phyloP scores from a whole-genome alignment of 2,329 filamentous ascomycete genomes.

The Claviceps paspali region DNA sequence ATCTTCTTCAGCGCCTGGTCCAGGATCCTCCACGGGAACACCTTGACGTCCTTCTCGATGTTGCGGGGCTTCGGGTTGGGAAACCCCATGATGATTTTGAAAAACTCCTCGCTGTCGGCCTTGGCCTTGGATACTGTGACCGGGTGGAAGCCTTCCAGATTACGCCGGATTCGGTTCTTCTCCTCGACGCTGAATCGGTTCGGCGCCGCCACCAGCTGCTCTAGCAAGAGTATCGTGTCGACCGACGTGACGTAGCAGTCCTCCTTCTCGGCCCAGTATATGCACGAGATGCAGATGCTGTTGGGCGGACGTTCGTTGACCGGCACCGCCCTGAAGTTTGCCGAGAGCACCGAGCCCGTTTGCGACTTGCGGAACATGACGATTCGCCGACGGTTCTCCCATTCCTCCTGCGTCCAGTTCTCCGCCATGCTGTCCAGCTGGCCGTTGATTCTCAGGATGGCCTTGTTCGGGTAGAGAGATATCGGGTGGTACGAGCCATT shows the following conservation, averaged over 20 bases:
- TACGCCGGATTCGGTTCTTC: slow-evolving; percentile 94
- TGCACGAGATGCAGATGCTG: slow-evolving; percentile 92
- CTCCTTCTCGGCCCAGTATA: slow-evolving; percentile 84
- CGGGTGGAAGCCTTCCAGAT: slow-evolving; percentile 86
- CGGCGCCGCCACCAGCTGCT: slow-evolving; percentile 63
- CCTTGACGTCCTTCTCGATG: slow-evolving; percentile 98
- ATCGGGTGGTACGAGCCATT: slow-evolving; percentile 56
- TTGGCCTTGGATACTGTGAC: slow-evolving; percentile 89
- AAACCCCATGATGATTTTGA: slow-evolving; percentile 98
- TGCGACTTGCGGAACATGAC: slow-evolving; percentile 81
- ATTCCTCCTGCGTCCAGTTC: slow-evolving; percentile 72
- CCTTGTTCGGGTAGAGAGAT: slow-evolving; percentile 69
- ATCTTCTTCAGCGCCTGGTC: slow-evolving; percentile 88
- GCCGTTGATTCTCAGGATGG: slow-evolving; percentile 68
- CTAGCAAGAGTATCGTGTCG: slow-evolving; percentile 88
- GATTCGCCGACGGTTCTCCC: slow-evolving; percentile 61
- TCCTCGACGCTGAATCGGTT: slow-evolving; percentile 88
- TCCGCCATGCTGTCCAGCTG: slow-evolving; percentile 74
- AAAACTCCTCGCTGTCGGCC: slow-evolving; percentile 86
- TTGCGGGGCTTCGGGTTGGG: slow-evolving; percentile 89
- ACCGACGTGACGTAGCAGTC: slow-evolving; percentile 93
- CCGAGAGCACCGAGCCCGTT: slow-evolving; percentile 63
- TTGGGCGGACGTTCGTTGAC: slow-evolving; percentile 66
- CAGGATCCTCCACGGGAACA: slow-evolving; percentile 91
- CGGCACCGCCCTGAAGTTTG: slow-evolving; percentile 64